Base-by-base conservation (phyloP, 2,329 filamentous ascomycete species). In the Microthyrium microscopicum region DNA sequence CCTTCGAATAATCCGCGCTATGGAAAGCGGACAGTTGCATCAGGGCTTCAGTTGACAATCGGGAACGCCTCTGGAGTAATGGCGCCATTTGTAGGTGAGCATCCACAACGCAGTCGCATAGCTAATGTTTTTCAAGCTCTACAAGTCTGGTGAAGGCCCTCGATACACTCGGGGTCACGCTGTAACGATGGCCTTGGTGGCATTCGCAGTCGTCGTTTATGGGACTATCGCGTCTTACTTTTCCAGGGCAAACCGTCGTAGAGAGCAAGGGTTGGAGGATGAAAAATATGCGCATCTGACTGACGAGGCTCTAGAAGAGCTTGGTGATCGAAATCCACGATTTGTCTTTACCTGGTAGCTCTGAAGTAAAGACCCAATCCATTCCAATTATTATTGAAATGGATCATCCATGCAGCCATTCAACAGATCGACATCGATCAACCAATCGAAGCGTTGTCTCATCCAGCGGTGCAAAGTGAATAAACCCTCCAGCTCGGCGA, bases 381-480 rank as follows among this genome's bases (percentile, higher is more conserved):
- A n/a, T n/a, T n/a, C n/a, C n/a, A n/a, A n/a, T n/a, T n/a, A n/a
- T n/a, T n/a, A n/a, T n/a, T n/a, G n/a, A n/a, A n/a, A n/a, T n/a
- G n/a, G n/a, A n/a, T n/a, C n/a, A n/a, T n/a, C n/a, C 44, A 26
- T 48, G 47, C 19, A 87, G 61, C 69, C 84, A 84, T 21, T 68
- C 63, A 3, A 85, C 80, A 39, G 70, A 72, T 33, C 68, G 62
- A 20, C 84, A 81, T n/a, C 81, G 70, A 32, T 77, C 68, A 3
- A 85, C 77, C 5, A 91, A 66, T 5, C 82, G 71, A 24, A 81
- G 50, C 1, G 82, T 87, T 1, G 81, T 91, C 43, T 81, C 76
- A 41, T 89, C 81, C 3, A 77, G 73, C 1, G 80, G 79, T 9
- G 77, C 77, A 52, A 89, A 89, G 50, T 91, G 81, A 3, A 64